A percentile compares a stretch with the other conserved stretches of the same genome.
Conservation (phyloP, 345 rosid species). For the Chamaenerion angustifolium region DNA sequence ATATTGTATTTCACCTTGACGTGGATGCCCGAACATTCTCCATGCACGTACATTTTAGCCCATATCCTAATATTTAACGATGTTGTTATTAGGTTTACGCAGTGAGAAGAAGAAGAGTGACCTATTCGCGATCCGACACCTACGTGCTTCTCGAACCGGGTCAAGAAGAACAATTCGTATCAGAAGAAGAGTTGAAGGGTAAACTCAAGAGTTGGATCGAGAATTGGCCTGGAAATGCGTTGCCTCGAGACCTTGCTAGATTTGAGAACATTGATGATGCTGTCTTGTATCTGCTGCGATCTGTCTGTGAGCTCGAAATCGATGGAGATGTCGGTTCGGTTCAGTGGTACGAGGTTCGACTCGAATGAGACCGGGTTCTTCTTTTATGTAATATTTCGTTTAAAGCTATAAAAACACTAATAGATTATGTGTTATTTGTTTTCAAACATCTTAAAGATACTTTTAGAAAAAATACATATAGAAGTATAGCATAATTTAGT, state of each 20-base stretch:
- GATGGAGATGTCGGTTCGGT: slow-evolving; percentile 69
- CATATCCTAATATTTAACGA: no score
- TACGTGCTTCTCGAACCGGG: slow-evolving; percentile 75
- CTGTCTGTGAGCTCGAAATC: slow-evolving; percentile 72
- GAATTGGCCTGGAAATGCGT: slow-evolving; percentile 48
- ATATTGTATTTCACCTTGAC: no score
- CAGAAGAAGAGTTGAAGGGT: slow-evolving; percentile 57
- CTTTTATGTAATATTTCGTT: no score
- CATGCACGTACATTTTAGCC: no score
- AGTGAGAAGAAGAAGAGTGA: slow-evolving; percentile 38
- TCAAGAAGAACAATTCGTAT: slow-evolving; percentile 63
- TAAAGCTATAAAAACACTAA: no score
- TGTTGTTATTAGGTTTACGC: slow-evolving; percentile 38
- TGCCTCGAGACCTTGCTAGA: slow-evolving; percentile 76
- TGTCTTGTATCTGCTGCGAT: slow-evolving; percentile 46
- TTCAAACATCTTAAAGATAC: no score
- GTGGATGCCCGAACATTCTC: no score
- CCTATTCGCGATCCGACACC: slow-evolving; percentile 42
- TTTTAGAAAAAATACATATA: no score
- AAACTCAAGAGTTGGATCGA: slow-evolving; percentile 54
- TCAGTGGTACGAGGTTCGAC: slow-evolving; percentile 77
- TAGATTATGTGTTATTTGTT: no score
- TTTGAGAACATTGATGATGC: slow-evolving; percentile 53
- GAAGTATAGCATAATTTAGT: no score
- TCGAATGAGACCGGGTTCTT: slow-evolving; percentile 38